Percentiles rank a stretch among this genome's conserved stretches.
Evolutionary conservation across 2,329 filamentous ascomycete species (phyloP).

Genomic region (Botryotinia globosa): DNA sequence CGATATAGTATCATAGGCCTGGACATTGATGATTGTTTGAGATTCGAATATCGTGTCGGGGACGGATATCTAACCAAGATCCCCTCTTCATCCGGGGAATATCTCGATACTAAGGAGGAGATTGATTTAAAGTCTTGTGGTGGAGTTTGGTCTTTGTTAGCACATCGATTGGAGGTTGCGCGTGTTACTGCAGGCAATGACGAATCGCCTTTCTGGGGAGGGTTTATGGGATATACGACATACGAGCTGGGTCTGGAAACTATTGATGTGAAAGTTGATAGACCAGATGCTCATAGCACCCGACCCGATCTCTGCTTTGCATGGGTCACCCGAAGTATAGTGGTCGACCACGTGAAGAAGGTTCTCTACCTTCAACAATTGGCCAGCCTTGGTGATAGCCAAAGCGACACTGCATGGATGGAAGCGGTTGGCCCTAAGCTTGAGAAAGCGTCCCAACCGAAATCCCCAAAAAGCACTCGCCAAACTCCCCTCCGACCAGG

Average conservation of each 20-base stretch:
- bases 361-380: slow-evolving; percentile 60
- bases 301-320: slow-evolving; percentile 60
- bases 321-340: slow-evolving; percentile 62
- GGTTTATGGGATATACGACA: slow-evolving; percentile 65
- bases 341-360: slow-evolving; percentile 59
- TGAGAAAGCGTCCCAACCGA: slow-evolving; percentile 17
- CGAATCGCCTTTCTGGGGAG: slow-evolving; percentile 64
- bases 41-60: slow-evolving; percentile 56
- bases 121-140: slow-evolving; percentile 28
- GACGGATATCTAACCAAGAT: slow-evolving; percentile 37
- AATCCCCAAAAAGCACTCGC: slow-evolving; percentile 8
- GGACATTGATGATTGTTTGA: slow-evolving; percentile 54
- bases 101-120: neutral
- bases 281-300: slow-evolving; percentile 24
- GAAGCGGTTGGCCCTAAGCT: slow-evolving; percentile 23
- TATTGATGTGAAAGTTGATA: slow-evolving; percentile 42
- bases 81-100: slow-evolving; percentile 8
- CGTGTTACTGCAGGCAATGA: slow-evolving; percentile 39
- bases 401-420: slow-evolving; percentile 32
- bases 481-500: slow-evolving; percentile 12
- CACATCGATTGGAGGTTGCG: slow-evolving; percentile 42
- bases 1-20: slow-evolving; percentile 73
- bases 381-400: slow-evolving; percentile 35
- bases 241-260: slow-evolving; percentile 64
- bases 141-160: slow-evolving; percentile 38